Conservation (phyloP, 1,139 yeast genomes). For the Yamadazyma dendronema region DNA sequence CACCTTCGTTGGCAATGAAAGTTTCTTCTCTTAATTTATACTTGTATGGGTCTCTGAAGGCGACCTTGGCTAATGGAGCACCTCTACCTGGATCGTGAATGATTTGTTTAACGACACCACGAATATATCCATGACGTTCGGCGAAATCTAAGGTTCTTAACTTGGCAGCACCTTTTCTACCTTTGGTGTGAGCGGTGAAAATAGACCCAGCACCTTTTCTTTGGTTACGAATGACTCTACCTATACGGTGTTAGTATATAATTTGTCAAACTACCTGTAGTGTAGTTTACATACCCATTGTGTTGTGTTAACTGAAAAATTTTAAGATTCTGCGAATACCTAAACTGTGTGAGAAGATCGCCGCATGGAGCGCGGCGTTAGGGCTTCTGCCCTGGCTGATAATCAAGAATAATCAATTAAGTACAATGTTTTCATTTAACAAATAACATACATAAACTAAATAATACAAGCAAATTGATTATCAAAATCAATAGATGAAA, state of each 20-base stretch:
- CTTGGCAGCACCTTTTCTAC: slow-evolving; percentile 99
- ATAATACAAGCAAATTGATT: background rate
- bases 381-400: slow-evolving; percentile 1
- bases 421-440: background rate
- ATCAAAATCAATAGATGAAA: slow-evolving; percentile 13
- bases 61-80: slow-evolving; percentile 98
- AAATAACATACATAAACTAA: background rate
- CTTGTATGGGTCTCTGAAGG: slow-evolving; percentile 99
- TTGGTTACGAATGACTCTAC: slow-evolving; percentile 99
- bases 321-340: slow-evolving; percentile 7
- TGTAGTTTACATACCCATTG: slow-evolving; percentile 20
- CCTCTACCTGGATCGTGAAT: slow-evolving; percentile 99
- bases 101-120: slow-evolving; percentile 96
- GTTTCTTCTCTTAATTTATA: slow-evolving; percentile 98
- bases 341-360: background rate
- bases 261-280: too few relatives aligned
- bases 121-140: slow-evolving; percentile 97
- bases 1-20: slow-evolving; percentile 99
- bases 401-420: too few relatives aligned
- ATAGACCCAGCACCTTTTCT: slow-evolving; percentile 99
- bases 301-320: slow-evolving; percentile 17
- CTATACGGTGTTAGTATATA: slow-evolving; percentile 35
- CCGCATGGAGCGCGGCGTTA: slow-evolving; percentile 1
- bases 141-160: slow-evolving; percentile 96
- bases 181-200: slow-evolving; percentile 98